Evolutionary conservation across 2,329 filamentous ascomycete genomes (phyloP).

Genomic region (Neofusicoccum parvum): DNA sequence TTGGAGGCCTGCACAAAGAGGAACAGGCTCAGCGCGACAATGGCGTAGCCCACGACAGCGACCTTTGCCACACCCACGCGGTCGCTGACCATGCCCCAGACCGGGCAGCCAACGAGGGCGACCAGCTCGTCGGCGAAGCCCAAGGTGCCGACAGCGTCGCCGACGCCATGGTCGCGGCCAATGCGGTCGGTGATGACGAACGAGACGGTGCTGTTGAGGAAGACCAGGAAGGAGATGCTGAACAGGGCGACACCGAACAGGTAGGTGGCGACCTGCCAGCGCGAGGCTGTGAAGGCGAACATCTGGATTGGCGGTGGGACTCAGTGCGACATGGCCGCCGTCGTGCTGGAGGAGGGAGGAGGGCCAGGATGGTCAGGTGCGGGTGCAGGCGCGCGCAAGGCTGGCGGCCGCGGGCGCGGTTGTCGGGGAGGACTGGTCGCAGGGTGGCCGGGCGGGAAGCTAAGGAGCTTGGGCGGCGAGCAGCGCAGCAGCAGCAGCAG

Average conservation of each 20-base stretch:
- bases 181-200: conserved; percentile 85
- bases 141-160: conserved; percentile 79
- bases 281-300: conserved; percentile 58
- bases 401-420: not conserved
- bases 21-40: conserved; percentile 77
- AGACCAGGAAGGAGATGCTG: conserved; percentile 86
- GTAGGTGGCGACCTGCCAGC: conserved; percentile 66
- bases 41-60: conserved; percentile 73
- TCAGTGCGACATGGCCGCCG: not conserved
- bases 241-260: conserved; percentile 81
- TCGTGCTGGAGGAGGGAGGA: too few species aligned
- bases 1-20: conserved; percentile 83
- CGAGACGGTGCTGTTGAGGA: conserved; percentile 80
- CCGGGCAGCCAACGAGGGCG: conserved; percentile 76
- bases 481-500: too few species aligned
- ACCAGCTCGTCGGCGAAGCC: conserved; percentile 85
- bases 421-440: not conserved
- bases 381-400: not conserved
- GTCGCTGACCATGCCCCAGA: conserved; percentile 79
- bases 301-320: conserved; percentile 26
- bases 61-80: conserved; percentile 69
- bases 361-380: not conserved
- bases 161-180: conserved; percentile 71
- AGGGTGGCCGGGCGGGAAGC: not conserved
- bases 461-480: not conserved